Base-by-base conservation (phyloP, 345 rosid genomes). In the Geranium brycei region DNA sequence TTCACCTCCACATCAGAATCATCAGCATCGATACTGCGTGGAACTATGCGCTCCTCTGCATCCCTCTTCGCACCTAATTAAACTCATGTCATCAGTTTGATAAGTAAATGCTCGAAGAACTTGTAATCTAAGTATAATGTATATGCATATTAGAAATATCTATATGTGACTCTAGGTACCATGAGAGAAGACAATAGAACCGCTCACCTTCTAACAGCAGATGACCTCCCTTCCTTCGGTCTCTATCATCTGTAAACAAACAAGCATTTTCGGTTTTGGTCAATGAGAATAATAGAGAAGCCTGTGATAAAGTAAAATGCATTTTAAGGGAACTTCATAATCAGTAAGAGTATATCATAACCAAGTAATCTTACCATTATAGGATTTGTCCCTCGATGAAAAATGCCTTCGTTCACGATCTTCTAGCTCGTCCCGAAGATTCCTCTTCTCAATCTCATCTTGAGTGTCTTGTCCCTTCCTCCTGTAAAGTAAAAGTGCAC, bases 391-490 rank as follows among this genome's bases (percentile, higher is more conserved):
- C 83, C 81, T 93, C 17, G 92, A 86, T 13, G 97, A 86, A 71
- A 90, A 90, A 77, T 93, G 97, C 73, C 84, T 88, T 71, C 82
- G 76, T 68, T 93, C 97, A 70, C 95, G 97, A 7, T 89, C 95
- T 60, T 89, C 95, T 23, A 91, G 89, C 82, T 89, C 98, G 3
- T 84, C 85, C 10, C 90, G 89, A 17, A 90, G 87, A 72, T 86
- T 82, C 68, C 84, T 87, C 87, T 85, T 90, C 77, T 81, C 77
- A 69, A 93, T 59, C 63, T 90, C 99, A 17, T 88, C 96, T n/a
- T 85, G 80, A 31, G 96, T 93, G 61, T 93, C 92, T 71, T 91
- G 96, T 40, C 98, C 98, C 47, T 89, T 95, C 82, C 77, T 91
- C 73, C 96, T 91, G 82, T 51, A 71, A 73, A 18, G 64, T 19